Conservation (phyloP, 768 basidiomycete species). For the Phanerochaete carnosa region DNA sequence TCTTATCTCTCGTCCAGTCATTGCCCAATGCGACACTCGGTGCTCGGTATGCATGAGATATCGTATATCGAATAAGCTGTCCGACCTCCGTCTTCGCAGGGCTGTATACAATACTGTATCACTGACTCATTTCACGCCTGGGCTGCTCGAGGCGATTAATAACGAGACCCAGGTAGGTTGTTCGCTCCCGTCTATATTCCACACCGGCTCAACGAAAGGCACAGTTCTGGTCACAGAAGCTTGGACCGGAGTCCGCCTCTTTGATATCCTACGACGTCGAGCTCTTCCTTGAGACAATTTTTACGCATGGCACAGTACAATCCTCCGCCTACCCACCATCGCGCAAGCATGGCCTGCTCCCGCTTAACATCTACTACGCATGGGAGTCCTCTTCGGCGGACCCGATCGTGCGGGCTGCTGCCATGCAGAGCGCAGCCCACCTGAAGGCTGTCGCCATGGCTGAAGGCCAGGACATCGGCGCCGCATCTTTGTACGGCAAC, state of each 20-base stretch:
- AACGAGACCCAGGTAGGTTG: conserved; percentile 29
- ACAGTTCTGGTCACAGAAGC: conserved; percentile 43
- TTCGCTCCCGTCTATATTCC: background rate
- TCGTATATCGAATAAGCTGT: background rate
- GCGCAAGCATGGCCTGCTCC: conserved; percentile 35
- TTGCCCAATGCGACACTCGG: conserved; percentile 32
- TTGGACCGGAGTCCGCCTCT: conserved; percentile 36
- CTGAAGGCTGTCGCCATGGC: conserved; percentile 37
- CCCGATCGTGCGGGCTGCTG: conserved; percentile 36
- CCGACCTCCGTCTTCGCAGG: background rate
- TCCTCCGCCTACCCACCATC: conserved; percentile 47
- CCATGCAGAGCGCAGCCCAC: conserved; percentile 33
- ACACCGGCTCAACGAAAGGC: background rate
- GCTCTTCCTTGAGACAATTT: conserved; percentile 42
- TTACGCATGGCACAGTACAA: conserved; percentile 31
- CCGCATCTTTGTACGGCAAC: conserved; percentile 53
- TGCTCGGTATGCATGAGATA: conserved; percentile 19
- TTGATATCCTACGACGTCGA: conserved; percentile 46
- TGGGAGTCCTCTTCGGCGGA: conserved; percentile 42
- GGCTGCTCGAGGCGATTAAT: conserved; percentile 36
- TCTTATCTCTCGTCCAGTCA: conserved; percentile 37
- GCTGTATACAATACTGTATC: conserved; percentile 40
- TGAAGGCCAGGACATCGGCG: conserved; percentile 37
- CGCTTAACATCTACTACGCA: conserved; percentile 42
- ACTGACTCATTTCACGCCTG: conserved; percentile 31